phyloP scores from a whole-genome alignment of 106 monocot genomes.

The Dendrobium huoshanense region DNA sequence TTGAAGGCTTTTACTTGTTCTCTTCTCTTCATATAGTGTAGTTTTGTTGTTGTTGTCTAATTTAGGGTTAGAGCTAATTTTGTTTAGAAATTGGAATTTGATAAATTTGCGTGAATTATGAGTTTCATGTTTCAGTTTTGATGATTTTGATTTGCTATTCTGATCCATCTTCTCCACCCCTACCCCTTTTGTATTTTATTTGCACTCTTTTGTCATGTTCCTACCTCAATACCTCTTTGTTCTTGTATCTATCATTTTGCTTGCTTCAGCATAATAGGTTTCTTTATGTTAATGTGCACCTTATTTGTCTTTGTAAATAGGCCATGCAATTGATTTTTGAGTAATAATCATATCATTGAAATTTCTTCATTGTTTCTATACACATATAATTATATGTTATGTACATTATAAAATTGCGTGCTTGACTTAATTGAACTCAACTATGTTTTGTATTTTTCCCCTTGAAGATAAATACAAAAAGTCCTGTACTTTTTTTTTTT shows the following conservation, averaged over 20 bases:
- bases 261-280: not conserved
- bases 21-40: too few species aligned
- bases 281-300: not conserved
- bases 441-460: not conserved
- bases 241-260: not conserved
- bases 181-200: not conserved
- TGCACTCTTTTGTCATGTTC: not conserved
- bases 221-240: not conserved
- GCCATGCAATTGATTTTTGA: not conserved
- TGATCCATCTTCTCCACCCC: not conserved
- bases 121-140: not conserved
- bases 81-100: too few species aligned
- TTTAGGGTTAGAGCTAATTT: too few species aligned
- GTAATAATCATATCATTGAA: not conserved
- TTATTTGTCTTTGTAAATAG: not conserved
- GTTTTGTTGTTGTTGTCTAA: too few species aligned
- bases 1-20: too few species aligned
- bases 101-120: not conserved
- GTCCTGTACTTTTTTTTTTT: not conserved
- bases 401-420: not conserved
- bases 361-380: not conserved
- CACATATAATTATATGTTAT: not conserved
- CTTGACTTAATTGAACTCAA: not conserved
- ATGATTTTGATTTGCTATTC: not conserved
- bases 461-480: not conserved